Evolutionary conservation across 2,329 filamentous ascomycete genomes (phyloP).

Genomic region (Penicillium sp.): DNA sequence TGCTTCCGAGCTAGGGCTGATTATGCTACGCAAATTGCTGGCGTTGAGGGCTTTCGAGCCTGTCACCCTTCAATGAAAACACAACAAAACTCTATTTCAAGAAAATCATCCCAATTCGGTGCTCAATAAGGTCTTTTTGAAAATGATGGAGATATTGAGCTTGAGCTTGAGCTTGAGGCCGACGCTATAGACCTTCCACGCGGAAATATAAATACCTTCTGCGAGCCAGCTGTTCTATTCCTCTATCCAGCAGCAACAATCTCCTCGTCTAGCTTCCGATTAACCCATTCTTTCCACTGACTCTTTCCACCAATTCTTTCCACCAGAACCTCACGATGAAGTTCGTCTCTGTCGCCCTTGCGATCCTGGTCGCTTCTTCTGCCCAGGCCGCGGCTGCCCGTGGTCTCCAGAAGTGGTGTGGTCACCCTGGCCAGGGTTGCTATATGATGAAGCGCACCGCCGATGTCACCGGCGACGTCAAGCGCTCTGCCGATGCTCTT

Average conservation of each 20-base stretch:
- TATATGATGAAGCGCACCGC: conserved; percentile 34
- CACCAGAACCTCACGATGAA: conserved; percentile 51
- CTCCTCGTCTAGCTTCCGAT: conserved; percentile 12
- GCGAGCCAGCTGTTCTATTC: conserved; percentile 14
- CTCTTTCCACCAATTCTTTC: conserved; percentile 6
- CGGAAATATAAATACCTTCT: conserved; percentile 10
- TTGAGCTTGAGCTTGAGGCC: no score
- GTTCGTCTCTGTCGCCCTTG: conserved; percentile 48
- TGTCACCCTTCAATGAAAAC: no score
- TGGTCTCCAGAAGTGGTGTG: conserved; percentile 33
- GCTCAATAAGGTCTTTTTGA: conserved; percentile 10
- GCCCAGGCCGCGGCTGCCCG: conserved; percentile 32
- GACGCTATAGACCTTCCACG: no score
- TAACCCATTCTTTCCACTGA: conserved; percentile 17
- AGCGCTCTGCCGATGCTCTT: conserved; percentile 38
- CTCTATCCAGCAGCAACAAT: conserved; percentile 3
- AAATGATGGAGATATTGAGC: no score
- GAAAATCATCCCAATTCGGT: conserved; percentile 6
- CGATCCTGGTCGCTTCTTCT: conserved; percentile 46
- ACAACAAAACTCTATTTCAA: no score
- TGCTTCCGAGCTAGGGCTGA: no score
- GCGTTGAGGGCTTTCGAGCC: no score
- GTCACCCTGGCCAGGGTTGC: conserved; percentile 35
- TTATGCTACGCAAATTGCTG: no score
- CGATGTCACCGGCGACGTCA: conserved; percentile 31